Evolutionary conservation across 1,139 yeast species (phyloP).

Genomic region (Pichia sp.): DNA sequence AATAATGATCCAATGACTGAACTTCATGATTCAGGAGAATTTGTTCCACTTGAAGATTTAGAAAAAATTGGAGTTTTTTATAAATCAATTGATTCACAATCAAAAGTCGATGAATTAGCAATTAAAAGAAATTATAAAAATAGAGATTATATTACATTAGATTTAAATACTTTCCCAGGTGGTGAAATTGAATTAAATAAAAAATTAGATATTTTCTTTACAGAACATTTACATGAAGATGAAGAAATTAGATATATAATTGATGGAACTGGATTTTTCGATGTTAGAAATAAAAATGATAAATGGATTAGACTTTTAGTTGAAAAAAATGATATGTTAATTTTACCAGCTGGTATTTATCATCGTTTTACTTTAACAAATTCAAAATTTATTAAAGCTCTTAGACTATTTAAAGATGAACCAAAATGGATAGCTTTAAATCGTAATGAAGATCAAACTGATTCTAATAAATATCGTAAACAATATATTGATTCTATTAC

Average conservation of each 20-base stretch:
- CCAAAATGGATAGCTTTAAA: constrained; percentile 94
- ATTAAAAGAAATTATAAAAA: constrained; percentile 66
- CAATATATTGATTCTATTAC: constrained; percentile 16
- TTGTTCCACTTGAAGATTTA: constrained; percentile 44
- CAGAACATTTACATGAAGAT: constrained; percentile 92
- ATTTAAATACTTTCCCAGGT: constrained; percentile 57
- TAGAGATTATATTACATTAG: constrained; percentile 64
- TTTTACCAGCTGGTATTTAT: constrained; percentile 86
- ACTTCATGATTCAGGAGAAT: constrained; percentile 64
- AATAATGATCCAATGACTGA: constrained; percentile 56
- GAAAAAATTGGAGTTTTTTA: constrained; percentile 65
- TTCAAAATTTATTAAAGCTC: constrained; percentile 61
- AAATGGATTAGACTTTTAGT: constrained; percentile 76
- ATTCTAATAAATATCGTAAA: constrained; percentile 19
- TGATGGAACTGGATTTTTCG: constrained; percentile 91
- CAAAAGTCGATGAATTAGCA: constrained; percentile 63
- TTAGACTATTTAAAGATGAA: constrained; percentile 85
- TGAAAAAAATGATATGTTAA: constrained; percentile 57
- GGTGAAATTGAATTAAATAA: constrained; percentile 52
- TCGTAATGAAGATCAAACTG: constrained; percentile 39
- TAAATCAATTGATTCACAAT: constrained; percentile 43
- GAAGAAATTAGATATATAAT: constrained; percentile 89
- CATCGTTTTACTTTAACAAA: constrained; percentile 78
- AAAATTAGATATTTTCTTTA: constrained; percentile 66
- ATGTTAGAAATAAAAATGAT: constrained; percentile 56